Conservation (phyloP, 2,329 filamentous ascomycete genomes). For the Zymoseptoria pseudotritici region DNA sequence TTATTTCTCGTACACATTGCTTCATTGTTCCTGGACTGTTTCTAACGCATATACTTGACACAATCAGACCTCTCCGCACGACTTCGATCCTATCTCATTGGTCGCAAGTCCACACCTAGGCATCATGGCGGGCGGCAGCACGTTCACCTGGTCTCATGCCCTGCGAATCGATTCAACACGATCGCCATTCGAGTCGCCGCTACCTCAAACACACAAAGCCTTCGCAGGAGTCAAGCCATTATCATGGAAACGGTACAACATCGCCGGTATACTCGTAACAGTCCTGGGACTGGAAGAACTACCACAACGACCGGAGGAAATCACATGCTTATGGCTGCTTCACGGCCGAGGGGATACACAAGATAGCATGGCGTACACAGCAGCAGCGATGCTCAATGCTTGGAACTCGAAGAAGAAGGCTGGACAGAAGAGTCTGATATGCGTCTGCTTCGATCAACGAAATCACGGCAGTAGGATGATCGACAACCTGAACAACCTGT, state of each 20-base stretch:
- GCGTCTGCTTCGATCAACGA: constrained; percentile 80
- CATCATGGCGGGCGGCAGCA: constrained; percentile 24
- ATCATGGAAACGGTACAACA: constrained; percentile 59
- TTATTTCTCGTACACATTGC: not conserved
- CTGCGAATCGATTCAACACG: constrained; percentile 25
- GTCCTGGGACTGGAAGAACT: constrained; percentile 77
- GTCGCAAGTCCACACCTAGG: not conserved
- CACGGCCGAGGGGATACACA: constrained; percentile 68
- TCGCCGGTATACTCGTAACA: constrained; percentile 71
- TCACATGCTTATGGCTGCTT: constrained; percentile 85
- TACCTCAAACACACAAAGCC: constrained; percentile 25
- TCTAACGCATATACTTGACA: not conserved
- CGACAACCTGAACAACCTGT: constrained; percentile 60
- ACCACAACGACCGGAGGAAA: constrained; percentile 38
- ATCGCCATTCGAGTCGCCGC: constrained; percentile 27
- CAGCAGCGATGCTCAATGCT: constrained; percentile 57
- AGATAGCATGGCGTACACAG: constrained; percentile 68
- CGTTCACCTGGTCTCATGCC: constrained; percentile 28
- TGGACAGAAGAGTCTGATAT: constrained; percentile 57
- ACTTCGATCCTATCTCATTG: not conserved
- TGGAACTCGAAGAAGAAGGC: constrained; percentile 50
- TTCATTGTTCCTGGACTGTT: not conserved
- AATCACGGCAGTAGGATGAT: constrained; percentile 78
- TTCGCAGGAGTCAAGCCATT: constrained; percentile 35
- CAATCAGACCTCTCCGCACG: not conserved